A percentile compares a stretch with the other conserved stretches of the same genome.
These are phyloP conservation scores for Gentiana macrophylla DNA, from an alignment of 257 asterid species.

Conservation along the genomic window DNA sequence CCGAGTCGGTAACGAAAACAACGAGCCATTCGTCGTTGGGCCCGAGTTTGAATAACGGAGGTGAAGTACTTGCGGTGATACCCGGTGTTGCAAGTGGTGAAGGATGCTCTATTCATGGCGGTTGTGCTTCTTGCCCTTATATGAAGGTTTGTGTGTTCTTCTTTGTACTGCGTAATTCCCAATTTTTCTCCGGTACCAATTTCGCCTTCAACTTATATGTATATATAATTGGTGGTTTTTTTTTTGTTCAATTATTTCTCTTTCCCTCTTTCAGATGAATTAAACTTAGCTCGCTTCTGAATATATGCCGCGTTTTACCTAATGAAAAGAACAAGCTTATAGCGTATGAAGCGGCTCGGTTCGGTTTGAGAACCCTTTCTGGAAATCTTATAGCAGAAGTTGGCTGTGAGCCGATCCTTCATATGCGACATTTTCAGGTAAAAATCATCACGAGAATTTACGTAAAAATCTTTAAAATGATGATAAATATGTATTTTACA, in stretches of 20 bases:
- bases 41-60: conserved; percentile 18
- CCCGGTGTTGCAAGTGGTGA: conserved; percentile 96
- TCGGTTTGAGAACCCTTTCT: conserved; percentile 67
- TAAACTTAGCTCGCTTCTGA: conserved; percentile 78
- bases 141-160: conserved; percentile 67
- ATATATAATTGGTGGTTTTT: not conserved
- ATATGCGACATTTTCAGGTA: conserved; percentile 97
- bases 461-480: no score
- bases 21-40: conserved; percentile 26
- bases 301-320: conserved; percentile 68
- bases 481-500: no score
- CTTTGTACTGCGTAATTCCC: not conserved
- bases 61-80: conserved; percentile 37
- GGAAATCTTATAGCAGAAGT: conserved; percentile 87
- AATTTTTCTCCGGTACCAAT: no score
- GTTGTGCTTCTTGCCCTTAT: conserved; percentile 98
- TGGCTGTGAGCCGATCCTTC: conserved; percentile 94
- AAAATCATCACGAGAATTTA: not conserved
- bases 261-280: conserved; percentile 50
- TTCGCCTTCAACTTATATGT: no score
- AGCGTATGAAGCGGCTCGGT: conserved; percentile 74
- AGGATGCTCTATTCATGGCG: conserved; percentile 99
- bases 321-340: conserved; percentile 33
- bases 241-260: not conserved
- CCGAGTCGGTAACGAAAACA: conserved; percentile 65